A percentile compares a stretch with the other conserved stretches of the same genome.
phyloP scores from a whole-genome alignment of 1,284 basidiomycete genomes.

The Leccinum cinnamomeum region DNA sequence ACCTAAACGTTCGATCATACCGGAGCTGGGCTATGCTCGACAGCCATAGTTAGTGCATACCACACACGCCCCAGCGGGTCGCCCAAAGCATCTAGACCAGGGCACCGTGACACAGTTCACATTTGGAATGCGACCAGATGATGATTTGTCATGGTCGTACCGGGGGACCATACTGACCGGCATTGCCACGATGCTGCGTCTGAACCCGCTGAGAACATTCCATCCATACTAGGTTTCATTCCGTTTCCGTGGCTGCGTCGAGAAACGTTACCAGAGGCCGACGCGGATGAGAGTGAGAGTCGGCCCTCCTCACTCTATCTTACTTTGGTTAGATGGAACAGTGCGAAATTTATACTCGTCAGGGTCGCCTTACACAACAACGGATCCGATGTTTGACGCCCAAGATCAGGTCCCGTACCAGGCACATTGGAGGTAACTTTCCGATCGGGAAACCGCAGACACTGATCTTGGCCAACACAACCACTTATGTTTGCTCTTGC shows the following conservation, averaged over 20 bases:
- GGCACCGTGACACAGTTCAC: neutral
- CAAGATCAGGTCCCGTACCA: slow-evolving; percentile 32
- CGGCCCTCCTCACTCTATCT: slow-evolving; percentile 22
- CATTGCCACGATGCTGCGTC: slow-evolving; percentile 28
- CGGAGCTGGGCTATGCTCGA: slow-evolving; percentile 32
- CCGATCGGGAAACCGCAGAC: slow-evolving; percentile 32
- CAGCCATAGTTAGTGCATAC: slow-evolving; percentile 16
- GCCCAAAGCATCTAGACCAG: slow-evolving; percentile 14
- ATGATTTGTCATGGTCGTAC: slow-evolving; percentile 6
- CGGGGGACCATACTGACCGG: slow-evolving; percentile 7
- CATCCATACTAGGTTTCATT: slow-evolving; percentile 19
- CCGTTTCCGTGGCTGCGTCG: slow-evolving; percentile 21
- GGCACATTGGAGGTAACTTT: slow-evolving; percentile 28
- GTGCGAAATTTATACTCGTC: slow-evolving; percentile 21
- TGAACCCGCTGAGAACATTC: slow-evolving; percentile 15
- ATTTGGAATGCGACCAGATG: slow-evolving; percentile 18
- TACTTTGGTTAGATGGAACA: slow-evolving; percentile 33
- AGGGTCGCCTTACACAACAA: slow-evolving; percentile 30
- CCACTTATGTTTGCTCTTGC: slow-evolving; percentile 33
- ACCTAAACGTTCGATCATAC: slow-evolving; percentile 30
- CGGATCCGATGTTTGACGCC: slow-evolving; percentile 16
- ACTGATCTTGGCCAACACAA: slow-evolving; percentile 33
- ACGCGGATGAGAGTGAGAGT: slow-evolving; percentile 18
- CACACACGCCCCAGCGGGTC: slow-evolving; percentile 8
- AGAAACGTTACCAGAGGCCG: slow-evolving; percentile 14